Base-by-base conservation (phyloP, 1,139 yeast species). In the Candida tetrigidarum region DNA sequence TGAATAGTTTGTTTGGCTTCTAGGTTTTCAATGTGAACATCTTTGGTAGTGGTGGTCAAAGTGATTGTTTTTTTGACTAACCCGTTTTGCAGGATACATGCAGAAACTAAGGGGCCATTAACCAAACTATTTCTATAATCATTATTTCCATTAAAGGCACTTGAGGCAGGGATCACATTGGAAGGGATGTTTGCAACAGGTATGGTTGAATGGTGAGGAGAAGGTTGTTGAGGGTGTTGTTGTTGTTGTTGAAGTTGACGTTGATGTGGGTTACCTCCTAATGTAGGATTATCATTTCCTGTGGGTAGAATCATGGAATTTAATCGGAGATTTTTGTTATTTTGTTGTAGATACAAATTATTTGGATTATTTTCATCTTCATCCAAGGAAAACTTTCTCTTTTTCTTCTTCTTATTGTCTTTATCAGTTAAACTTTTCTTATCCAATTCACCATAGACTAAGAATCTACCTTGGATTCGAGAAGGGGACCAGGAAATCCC, bases 401-500 rank as follows among this genome's bases (percentile, higher is more conserved):
- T 64, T 51, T 66, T 69, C 53, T 64, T 65, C 56, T 65, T 62
- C 51, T 62, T 60, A 28, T 46, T 49, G 30, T 67, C 74, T 51
- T 63, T 66, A 34, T 64, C 71, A 34, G 49, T 56, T 9, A 65
- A 48, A n/a, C 77, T 71, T 20, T 74, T 74, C 52, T 80, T 78
- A 56, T 87, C 91, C 43, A 88, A 67, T 62, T 88, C 95, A 35
- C 96, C 77, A 63, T 91, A 91, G 8, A 91, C 85, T 34, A 91
- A 69, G 55, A 91, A 91, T 47, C 95, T 74, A 3, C 96, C 96
- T 35, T 89, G 72, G 25, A 91, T 89, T 42, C 97, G 71, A 2
- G 95, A 85, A 0, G 97, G 97, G 1, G 92, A 83, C 97, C 97
- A 91, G 10, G 92, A 77, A 16, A 88, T 81, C 12, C 97, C 96